Conservation (phyloP, 2,329 filamentous ascomycete genomes). For the Sporothrix schenckii region DNA sequence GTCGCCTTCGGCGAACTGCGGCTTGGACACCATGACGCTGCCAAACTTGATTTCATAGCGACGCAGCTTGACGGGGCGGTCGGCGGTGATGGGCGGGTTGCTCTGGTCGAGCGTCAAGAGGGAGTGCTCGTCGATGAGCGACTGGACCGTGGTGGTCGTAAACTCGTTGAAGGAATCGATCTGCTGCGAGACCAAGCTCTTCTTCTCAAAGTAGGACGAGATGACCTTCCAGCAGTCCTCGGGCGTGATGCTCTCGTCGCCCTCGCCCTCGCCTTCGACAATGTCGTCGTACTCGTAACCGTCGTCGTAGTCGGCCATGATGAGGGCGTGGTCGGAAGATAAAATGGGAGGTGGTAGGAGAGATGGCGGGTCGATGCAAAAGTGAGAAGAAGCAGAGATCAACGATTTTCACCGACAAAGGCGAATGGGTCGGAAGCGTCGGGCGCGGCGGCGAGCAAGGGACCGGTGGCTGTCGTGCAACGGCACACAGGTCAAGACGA, state of each 20-base stretch:
- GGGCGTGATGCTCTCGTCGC: constrained; percentile 77
- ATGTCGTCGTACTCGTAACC: constrained; percentile 49
- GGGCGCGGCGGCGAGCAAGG: neutral
- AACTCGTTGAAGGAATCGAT: constrained; percentile 99
- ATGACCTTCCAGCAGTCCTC: constrained; percentile 99
- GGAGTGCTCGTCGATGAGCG: constrained; percentile 90
- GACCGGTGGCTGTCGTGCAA: neutral
- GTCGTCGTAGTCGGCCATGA: constrained; percentile 61
- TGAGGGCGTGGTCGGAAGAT: constrained; percentile 32
- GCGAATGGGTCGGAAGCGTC: neutral
- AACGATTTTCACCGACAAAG: neutral
- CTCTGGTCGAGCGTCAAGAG: constrained; percentile 92
- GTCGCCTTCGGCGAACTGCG: constrained; percentile 90
- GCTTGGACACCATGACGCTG: constrained; percentile 82
- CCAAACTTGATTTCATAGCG: constrained; percentile 96
- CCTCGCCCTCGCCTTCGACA: constrained; percentile 70
- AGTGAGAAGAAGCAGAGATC: neutral
- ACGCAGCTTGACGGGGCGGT: constrained; percentile 79
- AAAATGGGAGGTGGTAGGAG: neutral
- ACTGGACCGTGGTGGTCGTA: constrained; percentile 88
- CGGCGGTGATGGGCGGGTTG: constrained; percentile 73
- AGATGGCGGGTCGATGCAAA: neutral
- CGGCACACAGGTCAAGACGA: neutral
- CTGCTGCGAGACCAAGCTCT: constrained; percentile 95
- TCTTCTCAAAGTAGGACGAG: constrained; percentile 92